These are phyloP conservation scores for Neotropicomus parvogracilis DNA, from an alignment of 1,284 basidiomycete species.

Conservation along the genomic window DNA sequence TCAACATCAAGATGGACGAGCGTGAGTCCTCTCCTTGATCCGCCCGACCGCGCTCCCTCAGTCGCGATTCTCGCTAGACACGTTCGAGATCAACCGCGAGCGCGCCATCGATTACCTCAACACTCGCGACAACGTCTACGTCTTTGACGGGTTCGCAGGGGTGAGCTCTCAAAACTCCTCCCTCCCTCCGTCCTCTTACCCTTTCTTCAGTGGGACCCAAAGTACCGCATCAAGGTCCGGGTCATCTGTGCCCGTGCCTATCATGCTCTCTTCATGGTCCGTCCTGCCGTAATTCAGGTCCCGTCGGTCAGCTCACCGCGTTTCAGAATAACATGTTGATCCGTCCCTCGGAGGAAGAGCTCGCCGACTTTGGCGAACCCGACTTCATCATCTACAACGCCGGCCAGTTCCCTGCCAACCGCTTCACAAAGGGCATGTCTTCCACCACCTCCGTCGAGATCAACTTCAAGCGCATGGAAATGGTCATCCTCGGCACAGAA, in stretches of 20 bases:
- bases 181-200: slow-evolving; percentile 8
- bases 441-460: slow-evolving; percentile 98
- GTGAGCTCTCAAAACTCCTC: too few species aligned
- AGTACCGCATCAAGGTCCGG: slow-evolving; percentile 99
- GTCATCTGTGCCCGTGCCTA: slow-evolving; percentile 98
- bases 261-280: slow-evolving; percentile 98
- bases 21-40: slow-evolving; percentile 52
- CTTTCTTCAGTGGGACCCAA: slow-evolving; percentile 82
- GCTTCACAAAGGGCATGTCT: slow-evolving; percentile 99
- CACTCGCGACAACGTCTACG: slow-evolving; percentile 98
- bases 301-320: slow-evolving; percentile 7
- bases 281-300: slow-evolving; percentile 30
- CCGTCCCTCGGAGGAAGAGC: slow-evolving; percentile 92
- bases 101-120: slow-evolving; percentile 99
- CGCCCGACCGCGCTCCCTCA: slow-evolving; percentile 5
- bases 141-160: slow-evolving; percentile 97
- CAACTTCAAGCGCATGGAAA: slow-evolving; percentile 99
- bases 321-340: slow-evolving; percentile 96
- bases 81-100: slow-evolving; percentile 99
- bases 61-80: slow-evolving; percentile 54
- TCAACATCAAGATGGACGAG: slow-evolving; percentile 99
- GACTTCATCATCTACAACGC: slow-evolving; percentile 99
- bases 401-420: slow-evolving; percentile 99
- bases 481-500: slow-evolving; percentile 99
- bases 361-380: slow-evolving; percentile 94